Evolutionary conservation across 495 filamentous ascomycete species (phyloP).

Genomic region (Umbilicaria muhlenbergii): DNA sequence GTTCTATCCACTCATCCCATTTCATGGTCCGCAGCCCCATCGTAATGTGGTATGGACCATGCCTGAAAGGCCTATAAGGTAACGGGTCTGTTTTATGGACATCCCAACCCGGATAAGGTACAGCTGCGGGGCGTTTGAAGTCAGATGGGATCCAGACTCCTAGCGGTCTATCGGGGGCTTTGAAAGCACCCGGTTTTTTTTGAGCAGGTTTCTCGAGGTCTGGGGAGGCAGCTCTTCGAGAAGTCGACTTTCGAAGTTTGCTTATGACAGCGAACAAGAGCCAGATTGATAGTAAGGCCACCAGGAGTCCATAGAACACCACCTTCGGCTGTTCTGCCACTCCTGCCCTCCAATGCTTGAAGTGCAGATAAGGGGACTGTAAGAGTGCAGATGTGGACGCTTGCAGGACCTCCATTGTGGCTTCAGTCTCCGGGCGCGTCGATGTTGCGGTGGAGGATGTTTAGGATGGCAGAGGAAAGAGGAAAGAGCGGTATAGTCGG

Average conservation of each 20-base stretch:
- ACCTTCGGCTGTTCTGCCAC: not conserved
- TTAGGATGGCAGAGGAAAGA: no score
- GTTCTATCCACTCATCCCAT: conserved; percentile 76
- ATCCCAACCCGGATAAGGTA: conserved; percentile 58
- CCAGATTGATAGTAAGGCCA: conserved; percentile 1
- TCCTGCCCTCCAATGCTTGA: not conserved
- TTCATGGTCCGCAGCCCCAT: conserved; percentile 71
- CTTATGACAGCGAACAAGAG: conserved; percentile 1
- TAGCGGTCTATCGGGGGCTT: conserved; percentile 6
- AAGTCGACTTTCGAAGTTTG: conserved; percentile 1
- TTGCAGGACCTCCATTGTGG: no score
- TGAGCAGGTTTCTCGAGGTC: conserved; percentile 11
- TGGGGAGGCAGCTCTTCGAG: conserved; percentile 2
- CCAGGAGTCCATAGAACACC: conserved; percentile 4
- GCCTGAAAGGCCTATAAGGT: conserved; percentile 71
- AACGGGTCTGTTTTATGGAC: conserved; percentile 56
- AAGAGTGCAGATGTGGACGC: no score
- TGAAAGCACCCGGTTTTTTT: conserved; percentile 1
- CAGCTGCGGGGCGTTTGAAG: conserved; percentile 51
- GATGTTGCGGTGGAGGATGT: no score
- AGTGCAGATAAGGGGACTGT: not conserved
- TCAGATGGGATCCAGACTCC: conserved; percentile 54
- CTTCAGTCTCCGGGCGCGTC: no score
- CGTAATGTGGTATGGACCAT: conserved; percentile 68
- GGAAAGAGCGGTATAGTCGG: no score